Conservation (phyloP, 116 monocot genomes). For the Phalaenopsis hybrid region DNA sequence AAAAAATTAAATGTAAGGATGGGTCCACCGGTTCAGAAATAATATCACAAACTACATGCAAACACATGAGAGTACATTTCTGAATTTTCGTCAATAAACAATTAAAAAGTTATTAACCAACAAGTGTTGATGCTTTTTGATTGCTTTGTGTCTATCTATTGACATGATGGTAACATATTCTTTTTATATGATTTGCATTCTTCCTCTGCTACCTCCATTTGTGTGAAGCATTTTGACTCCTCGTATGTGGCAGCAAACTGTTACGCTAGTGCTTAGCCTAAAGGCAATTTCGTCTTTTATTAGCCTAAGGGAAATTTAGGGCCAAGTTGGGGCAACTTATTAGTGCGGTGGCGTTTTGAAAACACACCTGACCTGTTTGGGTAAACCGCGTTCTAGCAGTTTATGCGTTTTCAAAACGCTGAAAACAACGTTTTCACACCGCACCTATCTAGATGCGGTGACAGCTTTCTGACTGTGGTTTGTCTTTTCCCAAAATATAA, state of each 20-base stretch:
- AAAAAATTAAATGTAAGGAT: background rate
- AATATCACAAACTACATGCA: background rate
- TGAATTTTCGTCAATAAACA: background rate
- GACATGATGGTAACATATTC: background rate
- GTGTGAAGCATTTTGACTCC: conserved; percentile 2
- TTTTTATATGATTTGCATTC: background rate
- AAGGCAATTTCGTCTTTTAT: too few species aligned
- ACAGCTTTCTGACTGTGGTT: too few species aligned
- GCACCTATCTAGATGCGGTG: too few species aligned
- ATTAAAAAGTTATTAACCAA: background rate
- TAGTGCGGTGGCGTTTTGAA: too few species aligned
- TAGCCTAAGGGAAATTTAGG: too few species aligned
- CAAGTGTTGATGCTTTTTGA: background rate
- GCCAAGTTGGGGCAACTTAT: too few species aligned
- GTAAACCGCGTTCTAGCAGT: too few species aligned
- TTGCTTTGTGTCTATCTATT: background rate
- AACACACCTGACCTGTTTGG: too few species aligned
- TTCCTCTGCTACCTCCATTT: background rate
- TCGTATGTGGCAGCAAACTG: background rate
- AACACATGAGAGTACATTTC: background rate
- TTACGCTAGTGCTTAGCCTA: background rate
- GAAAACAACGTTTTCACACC: too few species aligned
- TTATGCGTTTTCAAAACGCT: too few species aligned
- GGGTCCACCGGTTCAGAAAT: background rate
- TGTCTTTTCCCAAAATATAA: too few species aligned